Percentiles rank a stretch among this genome's conserved stretches.
phyloP scores from a whole-genome alignment of 345 rosid genomes.

The Populus pruinosa region DNA sequence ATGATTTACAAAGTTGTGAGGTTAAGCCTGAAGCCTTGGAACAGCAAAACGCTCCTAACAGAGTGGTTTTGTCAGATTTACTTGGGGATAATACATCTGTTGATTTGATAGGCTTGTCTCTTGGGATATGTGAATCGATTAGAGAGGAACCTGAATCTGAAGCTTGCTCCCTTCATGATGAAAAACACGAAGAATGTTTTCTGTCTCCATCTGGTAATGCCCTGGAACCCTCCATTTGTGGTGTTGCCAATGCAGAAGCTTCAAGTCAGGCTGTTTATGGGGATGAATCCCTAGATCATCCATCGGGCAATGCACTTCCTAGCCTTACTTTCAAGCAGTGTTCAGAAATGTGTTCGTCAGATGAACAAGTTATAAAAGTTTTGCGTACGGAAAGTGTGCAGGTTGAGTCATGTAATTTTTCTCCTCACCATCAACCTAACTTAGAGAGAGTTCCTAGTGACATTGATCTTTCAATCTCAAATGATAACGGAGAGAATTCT shows the following conservation, averaged over 20 bases:
- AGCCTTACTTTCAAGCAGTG: not conserved
- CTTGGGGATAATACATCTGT: not conserved
- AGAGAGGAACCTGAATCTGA: constrained; percentile 17
- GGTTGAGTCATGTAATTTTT: constrained; percentile 12
- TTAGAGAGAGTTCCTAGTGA: not conserved
- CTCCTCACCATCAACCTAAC: constrained; percentile 6
- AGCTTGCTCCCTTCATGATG: constrained; percentile 6
- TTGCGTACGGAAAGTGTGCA: constrained; percentile 4
- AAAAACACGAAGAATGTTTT: constrained; percentile 2
- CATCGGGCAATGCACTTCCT: not conserved
- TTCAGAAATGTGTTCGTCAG: constrained; percentile 3
- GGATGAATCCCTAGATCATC: not conserved
- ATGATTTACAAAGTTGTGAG: constrained; percentile 7
- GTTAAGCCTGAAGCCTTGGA: not conserved
- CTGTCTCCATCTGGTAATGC: not conserved
- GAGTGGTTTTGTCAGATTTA: constrained; percentile 23
- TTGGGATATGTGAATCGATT: not conserved
- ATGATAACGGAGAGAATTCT: constrained; percentile 1
- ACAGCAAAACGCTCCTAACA: not conserved
- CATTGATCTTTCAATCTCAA: not conserved
- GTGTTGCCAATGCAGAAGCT: not conserved
- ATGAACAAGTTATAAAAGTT: constrained; percentile 1
- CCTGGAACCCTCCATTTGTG: not conserved
- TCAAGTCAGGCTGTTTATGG: not conserved
- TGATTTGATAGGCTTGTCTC: constrained; percentile 9